Evolutionary conservation across 495 filamentous ascomycete genomes (phyloP), one percentile per base, ranked within the genome.

Genomic region (Ascodesmis nigricans): DNA sequence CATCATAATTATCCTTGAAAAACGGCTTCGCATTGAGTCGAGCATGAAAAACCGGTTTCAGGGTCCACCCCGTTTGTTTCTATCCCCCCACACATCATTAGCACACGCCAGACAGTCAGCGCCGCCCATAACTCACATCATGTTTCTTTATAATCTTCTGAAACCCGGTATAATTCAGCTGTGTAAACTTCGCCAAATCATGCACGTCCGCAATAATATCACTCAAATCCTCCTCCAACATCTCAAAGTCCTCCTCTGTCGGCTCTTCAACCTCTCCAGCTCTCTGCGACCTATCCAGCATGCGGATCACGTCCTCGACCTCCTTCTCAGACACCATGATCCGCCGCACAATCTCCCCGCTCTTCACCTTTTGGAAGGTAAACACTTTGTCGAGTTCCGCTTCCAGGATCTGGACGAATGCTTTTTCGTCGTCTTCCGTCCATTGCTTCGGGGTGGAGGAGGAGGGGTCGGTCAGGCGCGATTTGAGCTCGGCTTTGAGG

Each of bases 141-240:
- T 99, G 87, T 61, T 99, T 99, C 62, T 99, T 99, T 53, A 99
- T 92, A 46, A 99, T 99, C 62, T 99, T 99, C 62, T 93, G 90
- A 50, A 99, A 99, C 0, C 90, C 87, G 0, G 84, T 93, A 49
- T 99, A 99, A 55, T 99, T 99, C 52, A 99, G 58, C 57, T 93
- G 83, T 3, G 87, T 90, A 47, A 93, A 99, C 57, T 95, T 95
- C 47, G 90, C 90, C 46, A 99, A 60, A 54, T 99, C 87, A 51
- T 99, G 87, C 7, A 99, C 90, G 53, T 99, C 87, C 34, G 90
- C 90, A 53, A 95, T 99, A 47, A 95, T 84, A 52, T 99, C 87
- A 55, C 79, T 90, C 52, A 99, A 54, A 43, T 91, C 79, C 56
- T 91, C 78, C 58, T 99, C 90, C 26, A 99, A 64, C 47, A 87